A percentile compares a stretch with the other conserved stretches of the same genome.
Evolutionary conservation across 805 yeast species (phyloP).

Genomic region (Yarrowia yakushimensis): DNA sequence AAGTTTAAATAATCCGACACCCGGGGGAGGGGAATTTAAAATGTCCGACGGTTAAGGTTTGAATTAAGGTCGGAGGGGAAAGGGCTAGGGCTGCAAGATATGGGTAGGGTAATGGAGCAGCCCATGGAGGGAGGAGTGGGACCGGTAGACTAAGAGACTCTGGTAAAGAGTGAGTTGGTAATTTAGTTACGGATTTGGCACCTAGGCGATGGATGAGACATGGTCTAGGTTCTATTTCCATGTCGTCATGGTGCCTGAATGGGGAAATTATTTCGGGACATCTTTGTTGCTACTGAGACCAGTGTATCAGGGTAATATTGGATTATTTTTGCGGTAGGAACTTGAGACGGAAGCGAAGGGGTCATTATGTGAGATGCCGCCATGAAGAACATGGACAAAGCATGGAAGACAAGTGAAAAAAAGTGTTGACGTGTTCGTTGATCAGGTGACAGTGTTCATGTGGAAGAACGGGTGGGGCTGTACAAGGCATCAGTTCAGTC

Average conservation of each 20-base stretch:
- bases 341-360: no score
- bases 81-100: neutral
- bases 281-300: neutral
- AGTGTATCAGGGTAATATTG: neutral
- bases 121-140: neutral
- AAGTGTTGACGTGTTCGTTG: no score
- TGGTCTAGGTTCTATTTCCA: neutral
- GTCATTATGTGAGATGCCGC: no score
- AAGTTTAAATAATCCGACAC: constrained; percentile 15
- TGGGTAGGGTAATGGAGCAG: neutral
- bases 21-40: constrained; percentile 18
- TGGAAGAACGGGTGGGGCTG: no score
- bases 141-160: neutral
- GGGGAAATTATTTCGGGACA: neutral
- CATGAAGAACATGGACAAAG: no score
- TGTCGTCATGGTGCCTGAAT: neutral
- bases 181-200: neutral
- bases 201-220: neutral
- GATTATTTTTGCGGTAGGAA: no score
- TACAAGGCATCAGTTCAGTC: no score
- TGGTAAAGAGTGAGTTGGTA: neutral
- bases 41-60: constrained; percentile 12
- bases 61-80: constrained; percentile 3
- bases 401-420: no score
- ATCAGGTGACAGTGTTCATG: no score